Conservation (phyloP, 164 flowering plant genomes). For the Litsea cubeba region DNA sequence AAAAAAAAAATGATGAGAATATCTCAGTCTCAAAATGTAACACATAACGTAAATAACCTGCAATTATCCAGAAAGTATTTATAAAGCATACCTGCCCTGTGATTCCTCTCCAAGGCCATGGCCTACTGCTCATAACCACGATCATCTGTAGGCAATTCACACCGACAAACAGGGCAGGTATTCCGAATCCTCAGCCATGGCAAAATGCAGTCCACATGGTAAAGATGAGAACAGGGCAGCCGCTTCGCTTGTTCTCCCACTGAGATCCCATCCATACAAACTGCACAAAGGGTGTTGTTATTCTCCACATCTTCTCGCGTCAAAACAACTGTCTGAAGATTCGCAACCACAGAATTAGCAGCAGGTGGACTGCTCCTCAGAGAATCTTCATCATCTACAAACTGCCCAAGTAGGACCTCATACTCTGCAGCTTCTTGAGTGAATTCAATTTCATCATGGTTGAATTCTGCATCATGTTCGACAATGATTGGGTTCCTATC, state of each 20-base stretch:
- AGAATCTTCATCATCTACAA: conserved; percentile 31
- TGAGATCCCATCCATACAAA: conserved; percentile 58
- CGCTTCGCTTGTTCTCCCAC: conserved; percentile 38
- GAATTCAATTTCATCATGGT: conserved; percentile 7
- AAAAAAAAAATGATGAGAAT: neutral
- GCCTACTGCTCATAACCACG: conserved; percentile 47
- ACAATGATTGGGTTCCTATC: conserved; percentile 15
- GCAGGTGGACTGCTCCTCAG: conserved; percentile 54
- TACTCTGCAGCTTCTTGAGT: conserved; percentile 32
- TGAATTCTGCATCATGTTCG: conserved; percentile 14
- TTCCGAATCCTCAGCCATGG: conserved; percentile 77
- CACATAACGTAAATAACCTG: conserved; percentile 2
- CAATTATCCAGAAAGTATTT: conserved; percentile 9
- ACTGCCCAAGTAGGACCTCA: conserved; percentile 40
- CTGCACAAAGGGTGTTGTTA: conserved; percentile 41
- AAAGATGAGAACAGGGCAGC: conserved; percentile 70
- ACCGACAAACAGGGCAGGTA: conserved; percentile 84
- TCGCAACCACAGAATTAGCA: conserved; percentile 42
- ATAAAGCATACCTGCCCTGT: conserved; percentile 14
- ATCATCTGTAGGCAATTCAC: conserved; percentile 78
- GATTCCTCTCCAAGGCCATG: neutral
- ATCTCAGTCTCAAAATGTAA: neutral
- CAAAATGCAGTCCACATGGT: conserved; percentile 73
- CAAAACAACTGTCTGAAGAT: conserved; percentile 36
- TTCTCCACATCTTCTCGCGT: conserved; percentile 28